Evolutionary conservation across 2,329 filamentous ascomycete species (phyloP).

Genomic region (Alternaria atra): DNA sequence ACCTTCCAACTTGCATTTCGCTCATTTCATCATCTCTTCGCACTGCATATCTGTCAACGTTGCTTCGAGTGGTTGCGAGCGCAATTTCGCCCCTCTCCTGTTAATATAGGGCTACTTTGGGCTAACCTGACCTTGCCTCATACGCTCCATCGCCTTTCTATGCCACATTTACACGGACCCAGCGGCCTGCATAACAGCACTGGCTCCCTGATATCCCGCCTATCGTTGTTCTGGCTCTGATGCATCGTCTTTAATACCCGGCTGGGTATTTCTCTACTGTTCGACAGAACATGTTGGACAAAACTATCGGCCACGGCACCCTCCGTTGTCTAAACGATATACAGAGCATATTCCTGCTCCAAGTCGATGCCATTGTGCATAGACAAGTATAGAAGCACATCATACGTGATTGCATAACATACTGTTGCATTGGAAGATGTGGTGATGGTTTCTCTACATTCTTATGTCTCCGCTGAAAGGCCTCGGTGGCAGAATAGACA

Average conservation of each 20-base stretch:
- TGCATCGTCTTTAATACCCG: not conserved
- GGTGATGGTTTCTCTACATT: no score
- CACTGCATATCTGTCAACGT: not conserved
- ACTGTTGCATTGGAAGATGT: no score
- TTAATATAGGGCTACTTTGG: slow-evolving; percentile 36
- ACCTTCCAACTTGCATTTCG: not conserved
- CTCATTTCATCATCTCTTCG: not conserved
- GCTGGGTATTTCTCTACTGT: not conserved
- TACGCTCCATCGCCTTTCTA: slow-evolving; percentile 10
- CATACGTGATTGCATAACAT: not conserved
- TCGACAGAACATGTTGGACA: not conserved
- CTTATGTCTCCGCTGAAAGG: no score
- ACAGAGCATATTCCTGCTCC: not conserved
- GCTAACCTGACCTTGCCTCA: slow-evolving; percentile 7
- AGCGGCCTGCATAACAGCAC: not conserved
- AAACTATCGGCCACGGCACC: not conserved
- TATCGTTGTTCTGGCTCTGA: not conserved
- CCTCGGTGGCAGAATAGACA: not conserved
- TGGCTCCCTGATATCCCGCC: not conserved
- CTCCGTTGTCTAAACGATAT: not conserved
- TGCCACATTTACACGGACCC: not conserved
- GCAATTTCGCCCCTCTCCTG: not conserved
- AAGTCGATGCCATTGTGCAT: not conserved
- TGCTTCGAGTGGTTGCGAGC: not conserved
- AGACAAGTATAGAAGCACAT: no score